Evolutionary conservation across 768 basidiomycete species (phyloP), one percentile per base, ranked within the genome.

Genomic region (Rickenella mellea): DNA sequence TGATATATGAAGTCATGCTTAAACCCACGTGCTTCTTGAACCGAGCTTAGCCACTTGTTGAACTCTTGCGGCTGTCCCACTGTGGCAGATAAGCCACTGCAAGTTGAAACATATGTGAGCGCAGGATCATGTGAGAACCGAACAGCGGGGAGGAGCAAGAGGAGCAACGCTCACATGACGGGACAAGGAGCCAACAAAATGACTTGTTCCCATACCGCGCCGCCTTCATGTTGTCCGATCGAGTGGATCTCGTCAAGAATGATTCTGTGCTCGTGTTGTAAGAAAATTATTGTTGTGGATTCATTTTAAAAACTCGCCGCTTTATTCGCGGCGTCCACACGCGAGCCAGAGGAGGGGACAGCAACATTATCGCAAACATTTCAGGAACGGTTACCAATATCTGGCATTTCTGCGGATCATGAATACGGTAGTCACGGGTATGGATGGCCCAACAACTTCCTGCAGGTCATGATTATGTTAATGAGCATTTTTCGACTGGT

Each of bases 361-460:
- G 65, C 25, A 85, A 64, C 75, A 85, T 73, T 31, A 74, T 81
- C 0, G 72, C 71, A 15, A 85, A 58, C 51, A 84, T 71, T 45
- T 85, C 80, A 0, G 83, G 83, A 2, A 84, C 81, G 0, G 83
- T 85, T 6, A 85, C 72, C 14, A 85, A 62, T 29, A 85, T 83
- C 53, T 85, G 83, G 48, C 78, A 82, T 40, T 73, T 75, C 40
- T 73, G 71, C 2, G 80, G 69, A 42, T 84, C 70, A 43, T 83
- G 67, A 17, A 79, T 63, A 0, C 74, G 71, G 51, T 71, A 73
- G 46, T 83, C 82, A 1, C 80, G 67, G 0, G 80, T 80, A 43
- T 80, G 78, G 27, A 80, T 68, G 0, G 78, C 72, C 78, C 80
- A 78, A 50, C 72, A 71, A 42, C 70, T 73, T 45, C 66, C 79